Percentiles rank a stretch among this genome's conserved stretches.
phyloP scores from a whole-genome alignment of 768 basidiomycete genomes.

The Suillus sp. region DNA sequence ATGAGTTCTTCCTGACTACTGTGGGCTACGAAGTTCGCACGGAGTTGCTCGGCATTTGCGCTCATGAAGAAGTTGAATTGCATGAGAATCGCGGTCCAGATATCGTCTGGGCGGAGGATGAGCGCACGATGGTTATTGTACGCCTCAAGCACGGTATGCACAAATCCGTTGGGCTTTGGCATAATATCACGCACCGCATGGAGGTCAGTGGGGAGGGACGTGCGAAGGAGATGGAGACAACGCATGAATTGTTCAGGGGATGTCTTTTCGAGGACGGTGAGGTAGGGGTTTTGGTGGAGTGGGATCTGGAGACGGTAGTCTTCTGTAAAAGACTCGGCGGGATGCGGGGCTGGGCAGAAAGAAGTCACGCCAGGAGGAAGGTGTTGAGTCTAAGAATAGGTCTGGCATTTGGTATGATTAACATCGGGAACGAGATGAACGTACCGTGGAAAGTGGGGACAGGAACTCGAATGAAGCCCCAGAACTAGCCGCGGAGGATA shows the following conservation, averaged over 20 bases:
- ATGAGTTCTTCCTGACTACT: constrained; percentile 33
- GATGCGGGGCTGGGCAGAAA: constrained; percentile 25
- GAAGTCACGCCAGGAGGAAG: constrained; percentile 19
- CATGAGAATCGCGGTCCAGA: constrained; percentile 45
- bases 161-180: constrained; percentile 33
- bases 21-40: constrained; percentile 38
- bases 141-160: constrained; percentile 34
- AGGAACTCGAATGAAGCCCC: background rate
- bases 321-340: constrained; percentile 33
- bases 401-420: constrained; percentile 7
- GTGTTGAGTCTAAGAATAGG: constrained; percentile 14
- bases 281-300: constrained; percentile 22
- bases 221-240: constrained; percentile 32
- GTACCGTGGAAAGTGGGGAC: constrained; percentile 1
- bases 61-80: constrained; percentile 40
- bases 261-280: constrained; percentile 25
- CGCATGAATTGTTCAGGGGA: constrained; percentile 24
- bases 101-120: constrained; percentile 44
- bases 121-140: constrained; percentile 40
- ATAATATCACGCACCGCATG: constrained; percentile 22
- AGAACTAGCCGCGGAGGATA: background rate
- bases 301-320: constrained; percentile 30
- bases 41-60: constrained; percentile 34
- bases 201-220: constrained; percentile 25
- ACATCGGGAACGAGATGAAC: background rate